phyloP scores from a whole-genome alignment of 2,329 filamentous ascomycete genomes.

The Ophiostoma quercus region DNA sequence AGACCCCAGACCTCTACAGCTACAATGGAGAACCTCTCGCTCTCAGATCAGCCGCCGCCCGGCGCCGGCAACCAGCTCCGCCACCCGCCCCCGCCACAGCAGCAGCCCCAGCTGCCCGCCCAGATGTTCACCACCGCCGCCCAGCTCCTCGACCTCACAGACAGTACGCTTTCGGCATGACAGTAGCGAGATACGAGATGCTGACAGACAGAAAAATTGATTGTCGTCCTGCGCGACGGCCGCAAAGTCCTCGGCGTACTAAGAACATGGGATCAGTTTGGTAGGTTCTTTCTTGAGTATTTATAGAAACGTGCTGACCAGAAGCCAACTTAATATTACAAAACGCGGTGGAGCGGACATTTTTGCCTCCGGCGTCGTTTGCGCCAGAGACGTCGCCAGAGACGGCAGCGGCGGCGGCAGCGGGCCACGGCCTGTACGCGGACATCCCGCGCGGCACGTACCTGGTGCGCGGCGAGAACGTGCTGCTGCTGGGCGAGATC shows the following conservation, averaged over 20 bases:
- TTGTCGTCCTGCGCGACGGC: constrained; percentile 86
- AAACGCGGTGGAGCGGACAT: constrained; percentile 85
- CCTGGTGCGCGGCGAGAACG: constrained; percentile 91
- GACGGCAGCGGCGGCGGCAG: constrained; percentile 33
- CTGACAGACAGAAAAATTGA: constrained; percentile 71
- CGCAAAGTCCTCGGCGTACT: constrained; percentile 89
- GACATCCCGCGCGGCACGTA: constrained; percentile 84
- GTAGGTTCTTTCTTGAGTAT: constrained; percentile 41
- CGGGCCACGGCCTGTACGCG: constrained; percentile 60
- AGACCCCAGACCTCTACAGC: not conserved
- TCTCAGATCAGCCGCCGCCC: constrained; percentile 32
- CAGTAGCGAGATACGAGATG: not conserved
- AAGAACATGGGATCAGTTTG: constrained; percentile 96
- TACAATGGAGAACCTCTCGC: constrained; percentile 34
- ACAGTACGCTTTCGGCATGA: constrained; percentile 63
- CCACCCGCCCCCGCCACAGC: constrained; percentile 40
- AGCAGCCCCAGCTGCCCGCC: constrained; percentile 65
- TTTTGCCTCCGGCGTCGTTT: constrained; percentile 51
- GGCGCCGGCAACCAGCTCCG: constrained; percentile 30
- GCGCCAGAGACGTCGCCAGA: constrained; percentile 31
- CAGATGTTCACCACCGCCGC: constrained; percentile 99
- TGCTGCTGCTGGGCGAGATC: constrained; percentile 91
- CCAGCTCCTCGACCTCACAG: constrained; percentile 89
- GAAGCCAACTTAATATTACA: constrained; percentile 91
- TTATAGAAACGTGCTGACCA: not conserved